Percentiles rank a stretch among this genome's conserved stretches.
These are phyloP conservation scores for Ananas comosus DNA, from an alignment of 176 grass and related monocot species.

Conservation along the genomic window DNA sequence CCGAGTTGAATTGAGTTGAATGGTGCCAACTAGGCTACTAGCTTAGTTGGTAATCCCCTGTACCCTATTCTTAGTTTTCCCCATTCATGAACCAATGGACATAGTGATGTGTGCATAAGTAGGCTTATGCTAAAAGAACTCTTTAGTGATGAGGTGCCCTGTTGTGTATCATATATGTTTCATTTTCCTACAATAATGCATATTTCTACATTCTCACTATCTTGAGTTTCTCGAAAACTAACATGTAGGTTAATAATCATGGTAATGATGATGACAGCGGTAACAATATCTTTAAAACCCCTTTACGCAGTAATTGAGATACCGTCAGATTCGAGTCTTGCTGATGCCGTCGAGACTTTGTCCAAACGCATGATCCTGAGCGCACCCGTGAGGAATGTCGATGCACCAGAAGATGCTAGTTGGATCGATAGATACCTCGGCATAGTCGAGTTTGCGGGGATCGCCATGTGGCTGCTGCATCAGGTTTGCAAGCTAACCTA, in stretches of 20 bases:
- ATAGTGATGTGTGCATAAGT: too few relatives aligned
- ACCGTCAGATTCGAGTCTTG: constrained; percentile 67
- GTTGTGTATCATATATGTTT: not conserved
- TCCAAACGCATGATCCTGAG: constrained; percentile 97
- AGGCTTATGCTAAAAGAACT: too few relatives aligned
- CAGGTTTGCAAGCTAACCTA: constrained; percentile 47
- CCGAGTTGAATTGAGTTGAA: too few relatives aligned
- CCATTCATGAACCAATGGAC: too few relatives aligned
- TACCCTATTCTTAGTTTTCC: too few relatives aligned
- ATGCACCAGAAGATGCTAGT: constrained; percentile 80
- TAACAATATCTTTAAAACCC: not conserved
- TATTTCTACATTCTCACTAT: not conserved
- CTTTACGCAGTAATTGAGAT: constrained; percentile 74
- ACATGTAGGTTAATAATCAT: not conserved
- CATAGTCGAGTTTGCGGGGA: constrained; percentile 83
- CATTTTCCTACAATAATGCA: not conserved
- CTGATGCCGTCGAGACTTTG: constrained; percentile 64
- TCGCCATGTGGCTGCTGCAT: constrained; percentile 89
- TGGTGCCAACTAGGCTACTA: too few relatives aligned
- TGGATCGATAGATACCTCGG: constrained; percentile 97
- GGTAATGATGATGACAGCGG: not conserved
- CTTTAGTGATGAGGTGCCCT: not conserved
- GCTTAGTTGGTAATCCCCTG: too few relatives aligned
- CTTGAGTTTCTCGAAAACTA: not conserved
- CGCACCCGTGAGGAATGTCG: constrained; percentile 70